Base-by-base conservation (phyloP, 2,329 filamentous ascomycete genomes). In the Ophiostoma quercus region DNA sequence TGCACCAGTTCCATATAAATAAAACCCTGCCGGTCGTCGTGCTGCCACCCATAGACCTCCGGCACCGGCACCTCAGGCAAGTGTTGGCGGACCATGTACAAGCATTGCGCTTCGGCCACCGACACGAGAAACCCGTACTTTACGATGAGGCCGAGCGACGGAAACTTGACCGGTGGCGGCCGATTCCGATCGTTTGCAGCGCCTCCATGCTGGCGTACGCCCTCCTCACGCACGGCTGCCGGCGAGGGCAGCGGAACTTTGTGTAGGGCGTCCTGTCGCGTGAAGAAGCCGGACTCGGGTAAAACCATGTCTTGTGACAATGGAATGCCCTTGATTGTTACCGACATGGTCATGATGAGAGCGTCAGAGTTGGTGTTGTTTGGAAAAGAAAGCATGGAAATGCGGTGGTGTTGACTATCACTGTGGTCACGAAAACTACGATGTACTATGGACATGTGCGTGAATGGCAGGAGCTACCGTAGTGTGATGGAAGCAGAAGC, bases 21-120 rank as follows among this genome's bases (percentile, higher is more conserved):
- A 14, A 62, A 62, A 2, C 11, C 9, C 57, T 34, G 29, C 14
- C 2, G 57, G 0, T 11, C 25, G 11, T 62, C 57, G 4, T 34
- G 12, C 12, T 62, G 57, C 57, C 57, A 62, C 11, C 57, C 57
- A 62, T 62, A 62, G 9, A 62, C 57, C 57, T 62, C 57, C 3
- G 57, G 57, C 14, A 62, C 57, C 11, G 57, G 57, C 0, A 62
- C 12, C 14, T 3, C 2, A 32, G 57, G 57, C 29, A 62, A 25
- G 57, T 34, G 19, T 8, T 62, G 7, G 11, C 57, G 57, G 7
- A 62, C 5, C 29, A 62, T 63, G 29, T 7, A 7, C 57, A 63
- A 19, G 2, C 57, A 63, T 3, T 63, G 29, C 11, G 25, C 57
- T 37, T 63, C 57, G 1, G 57, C 57, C 25, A 63, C 57, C 14